A percentile compares a stretch with the other conserved stretches of the same genome.
Evolutionary conservation across 148 eudicot species (phyloP).

Genomic region (Simmondsia chinensis): DNA sequence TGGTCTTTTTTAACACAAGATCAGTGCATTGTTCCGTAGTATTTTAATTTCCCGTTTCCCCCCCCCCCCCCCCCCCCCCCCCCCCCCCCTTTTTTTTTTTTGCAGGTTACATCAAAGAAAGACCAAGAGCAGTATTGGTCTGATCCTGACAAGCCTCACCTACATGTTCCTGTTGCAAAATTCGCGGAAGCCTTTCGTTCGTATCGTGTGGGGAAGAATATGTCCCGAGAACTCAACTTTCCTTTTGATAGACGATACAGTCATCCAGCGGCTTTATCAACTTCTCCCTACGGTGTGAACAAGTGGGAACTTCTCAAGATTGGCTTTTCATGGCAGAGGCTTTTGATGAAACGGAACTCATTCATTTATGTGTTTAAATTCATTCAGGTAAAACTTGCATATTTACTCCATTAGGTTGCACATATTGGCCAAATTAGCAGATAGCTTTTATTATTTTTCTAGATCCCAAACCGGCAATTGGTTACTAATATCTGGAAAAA

Average conservation of each 20-base stretch:
- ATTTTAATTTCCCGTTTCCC: too few species aligned
- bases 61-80: too few species aligned
- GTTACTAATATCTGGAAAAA: not conserved
- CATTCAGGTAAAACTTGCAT: slow-evolving; percentile 55
- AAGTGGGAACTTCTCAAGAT: slow-evolving; percentile 77
- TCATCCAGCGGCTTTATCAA: slow-evolving; percentile 95
- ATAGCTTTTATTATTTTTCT: not conserved
- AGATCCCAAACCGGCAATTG: not conserved
- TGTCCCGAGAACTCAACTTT: slow-evolving; percentile 46
- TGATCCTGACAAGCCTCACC: slow-evolving; percentile 45
- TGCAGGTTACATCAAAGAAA: slow-evolving; percentile 82
- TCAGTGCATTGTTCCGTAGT: too few species aligned
- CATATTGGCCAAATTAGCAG: too few species aligned
- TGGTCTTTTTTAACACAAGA: not conserved
- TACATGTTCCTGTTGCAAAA: slow-evolving; percentile 57
- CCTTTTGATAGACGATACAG: slow-evolving; percentile 71
- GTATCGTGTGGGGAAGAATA: slow-evolving; percentile 46
- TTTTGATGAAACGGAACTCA: slow-evolving; percentile 86
- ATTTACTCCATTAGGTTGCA: not conserved
- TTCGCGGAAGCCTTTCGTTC: slow-evolving; percentile 86
- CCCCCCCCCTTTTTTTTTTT: too few species aligned
- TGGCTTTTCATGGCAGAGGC: slow-evolving; percentile 78
- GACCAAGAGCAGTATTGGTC: slow-evolving; percentile 98
- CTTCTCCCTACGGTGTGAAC: slow-evolving; percentile 60
- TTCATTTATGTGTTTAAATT: slow-evolving; percentile 91